Conservation (phyloP, 2,329 filamentous ascomycete genomes). For the Elsinoe arachidis region DNA sequence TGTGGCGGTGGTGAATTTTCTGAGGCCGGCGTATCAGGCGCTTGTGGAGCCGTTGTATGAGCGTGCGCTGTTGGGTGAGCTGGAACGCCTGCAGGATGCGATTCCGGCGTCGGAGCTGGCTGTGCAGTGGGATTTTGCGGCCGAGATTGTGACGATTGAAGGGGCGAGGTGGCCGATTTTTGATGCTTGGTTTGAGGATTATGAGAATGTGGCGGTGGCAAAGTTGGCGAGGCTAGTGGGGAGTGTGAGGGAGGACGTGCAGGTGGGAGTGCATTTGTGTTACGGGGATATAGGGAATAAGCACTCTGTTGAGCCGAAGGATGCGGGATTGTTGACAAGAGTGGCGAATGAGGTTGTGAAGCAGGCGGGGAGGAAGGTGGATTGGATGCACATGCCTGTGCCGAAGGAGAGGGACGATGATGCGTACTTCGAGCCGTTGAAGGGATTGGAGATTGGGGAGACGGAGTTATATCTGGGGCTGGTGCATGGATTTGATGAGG, state of each 20-base stretch:
- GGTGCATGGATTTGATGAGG: constrained; percentile 32
- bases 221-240: constrained; percentile 27
- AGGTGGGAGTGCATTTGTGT: constrained; percentile 40
- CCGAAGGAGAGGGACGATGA: constrained; percentile 31
- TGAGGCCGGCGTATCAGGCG: constrained; percentile 22
- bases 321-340: constrained; percentile 29
- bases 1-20: constrained; percentile 16
- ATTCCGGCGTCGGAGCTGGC: constrained; percentile 30
- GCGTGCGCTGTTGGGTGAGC: constrained; percentile 23
- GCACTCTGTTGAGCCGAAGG: constrained; percentile 38
- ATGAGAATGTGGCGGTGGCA: constrained; percentile 29
- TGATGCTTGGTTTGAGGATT: constrained; percentile 29
- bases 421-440: constrained; percentile 34
- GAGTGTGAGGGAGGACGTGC: constrained; percentile 29
- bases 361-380: constrained; percentile 25
- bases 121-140: constrained; percentile 30
- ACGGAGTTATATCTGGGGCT: constrained; percentile 35
- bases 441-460: constrained; percentile 25
- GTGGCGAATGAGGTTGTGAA: constrained; percentile 29
- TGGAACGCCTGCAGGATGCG: constrained; percentile 24
- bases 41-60: constrained; percentile 29
- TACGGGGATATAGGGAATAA: constrained; percentile 39
- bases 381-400: constrained; percentile 40
- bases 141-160: constrained; percentile 29
- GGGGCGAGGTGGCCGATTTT: constrained; percentile 17